These are phyloP conservation scores for Theobroma grandiflorum DNA, from an alignment of 441 rosid species.

Conservation along the genomic window DNA sequence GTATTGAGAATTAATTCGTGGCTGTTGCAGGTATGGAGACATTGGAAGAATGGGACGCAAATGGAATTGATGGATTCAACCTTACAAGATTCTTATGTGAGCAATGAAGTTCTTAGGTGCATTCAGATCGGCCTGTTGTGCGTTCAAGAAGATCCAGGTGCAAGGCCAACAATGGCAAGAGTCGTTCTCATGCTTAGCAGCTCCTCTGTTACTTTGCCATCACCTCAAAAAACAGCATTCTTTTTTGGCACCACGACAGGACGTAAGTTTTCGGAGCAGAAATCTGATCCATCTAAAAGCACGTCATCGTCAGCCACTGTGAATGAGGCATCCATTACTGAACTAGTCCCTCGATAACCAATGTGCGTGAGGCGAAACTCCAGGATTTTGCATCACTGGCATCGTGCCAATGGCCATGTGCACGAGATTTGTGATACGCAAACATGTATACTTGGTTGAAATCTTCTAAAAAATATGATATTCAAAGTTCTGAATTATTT, in stretches of 20 bases:
- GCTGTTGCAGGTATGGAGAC: conserved; percentile 37
- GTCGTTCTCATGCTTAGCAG: conserved; percentile 31
- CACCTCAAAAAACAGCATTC: conserved; percentile 52
- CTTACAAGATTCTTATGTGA: conserved; percentile 33
- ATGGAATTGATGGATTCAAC: conserved; percentile 45
- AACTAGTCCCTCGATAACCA: conserved; percentile 34
- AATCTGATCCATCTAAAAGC: conserved; percentile 16
- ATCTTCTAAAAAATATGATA: not conserved
- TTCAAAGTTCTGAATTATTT: not conserved
- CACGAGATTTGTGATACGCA: not conserved
- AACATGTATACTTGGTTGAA: not conserved
- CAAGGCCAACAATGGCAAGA: conserved; percentile 37
- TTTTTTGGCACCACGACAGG: conserved; percentile 36
- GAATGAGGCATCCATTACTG: conserved; percentile 34
- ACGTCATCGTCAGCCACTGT: conserved; percentile 21
- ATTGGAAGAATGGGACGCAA: conserved; percentile 46
- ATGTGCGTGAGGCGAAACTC: too few relatives aligned
- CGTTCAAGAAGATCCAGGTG: conserved; percentile 47
- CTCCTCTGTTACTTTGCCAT: conserved; percentile 56
- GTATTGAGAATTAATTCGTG: not conserved
- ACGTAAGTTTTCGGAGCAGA: not conserved
- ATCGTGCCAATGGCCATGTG: too few relatives aligned
- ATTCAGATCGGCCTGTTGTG: conserved; percentile 53
- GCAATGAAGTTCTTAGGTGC: conserved; percentile 46
- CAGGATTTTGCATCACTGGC: too few relatives aligned